phyloP scores from a whole-genome alignment of 257 asterid genomes.

The Paulownia fortunei region DNA sequence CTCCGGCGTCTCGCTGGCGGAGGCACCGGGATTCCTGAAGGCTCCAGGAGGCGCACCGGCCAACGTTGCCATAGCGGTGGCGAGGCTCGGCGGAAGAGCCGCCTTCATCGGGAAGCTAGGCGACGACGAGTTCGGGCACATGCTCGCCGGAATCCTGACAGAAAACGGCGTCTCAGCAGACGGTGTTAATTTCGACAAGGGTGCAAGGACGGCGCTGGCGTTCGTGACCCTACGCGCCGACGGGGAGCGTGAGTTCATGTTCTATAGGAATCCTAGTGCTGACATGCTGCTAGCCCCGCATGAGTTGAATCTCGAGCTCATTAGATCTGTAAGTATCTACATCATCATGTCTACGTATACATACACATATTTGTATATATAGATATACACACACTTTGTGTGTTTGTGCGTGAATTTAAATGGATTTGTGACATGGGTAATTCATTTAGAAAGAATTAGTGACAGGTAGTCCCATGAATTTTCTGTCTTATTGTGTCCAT shows the following conservation, averaged over 20 bases:
- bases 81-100: constrained; percentile 66
- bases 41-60: constrained; percentile 91
- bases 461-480: too few species aligned
- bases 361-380: too few species aligned
- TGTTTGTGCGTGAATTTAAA: too few species aligned
- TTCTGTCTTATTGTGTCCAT: too few species aligned
- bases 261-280: constrained; percentile 79
- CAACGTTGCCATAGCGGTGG: constrained; percentile 76
- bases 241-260: constrained; percentile 85
- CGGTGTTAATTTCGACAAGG: constrained; percentile 64
- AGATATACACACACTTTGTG: too few species aligned
- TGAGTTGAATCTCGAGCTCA: constrained; percentile 67
- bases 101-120: constrained; percentile 74
- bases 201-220: constrained; percentile 69
- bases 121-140: constrained; percentile 61
- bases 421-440: too few species aligned
- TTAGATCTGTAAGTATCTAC: constrained; percentile 57
- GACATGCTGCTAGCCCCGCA: constrained; percentile 73
- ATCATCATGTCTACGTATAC: background rate
- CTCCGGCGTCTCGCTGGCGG: constrained; percentile 76
- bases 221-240: constrained; percentile 83
- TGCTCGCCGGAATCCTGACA: constrained; percentile 71
- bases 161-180: constrained; percentile 62
- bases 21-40: constrained; percentile 74
- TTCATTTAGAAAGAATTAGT: too few species aligned